phyloP scores from a whole-genome alignment of 495 filamentous ascomycete species.

The Aspergillus biplanus region DNA sequence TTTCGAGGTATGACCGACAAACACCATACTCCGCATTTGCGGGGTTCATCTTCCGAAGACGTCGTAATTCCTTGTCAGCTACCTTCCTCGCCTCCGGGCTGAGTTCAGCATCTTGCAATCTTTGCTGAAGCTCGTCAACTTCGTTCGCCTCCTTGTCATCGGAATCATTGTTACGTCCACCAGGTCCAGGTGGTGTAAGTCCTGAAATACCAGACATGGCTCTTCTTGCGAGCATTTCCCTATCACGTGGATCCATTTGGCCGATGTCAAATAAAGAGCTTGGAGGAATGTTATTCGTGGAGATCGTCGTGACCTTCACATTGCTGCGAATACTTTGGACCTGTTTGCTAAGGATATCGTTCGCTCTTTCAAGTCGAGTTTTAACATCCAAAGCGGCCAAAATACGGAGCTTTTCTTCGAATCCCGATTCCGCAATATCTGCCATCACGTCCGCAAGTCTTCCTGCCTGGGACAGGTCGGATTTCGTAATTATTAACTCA shows the following conservation, averaged over 20 bases:
- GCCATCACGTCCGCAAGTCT: conserved; percentile 95
- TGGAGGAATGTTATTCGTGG: conserved; percentile 59
- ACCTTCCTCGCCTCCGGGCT: conserved; percentile 79
- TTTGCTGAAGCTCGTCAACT: conserved; percentile 89
- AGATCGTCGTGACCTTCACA: conserved; percentile 75
- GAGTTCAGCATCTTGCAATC: conserved; percentile 78
- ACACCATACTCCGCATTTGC: conserved; percentile 95
- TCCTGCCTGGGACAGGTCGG: conserved; percentile 77
- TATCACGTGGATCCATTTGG: conserved; percentile 54
- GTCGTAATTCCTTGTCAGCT: conserved; percentile 83
- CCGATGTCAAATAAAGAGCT: conserved; percentile 57
- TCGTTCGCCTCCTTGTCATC: conserved; percentile 80
- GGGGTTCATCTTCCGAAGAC: conserved; percentile 93
- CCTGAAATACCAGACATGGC: conserved; percentile 55
- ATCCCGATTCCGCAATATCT: conserved; percentile 79
- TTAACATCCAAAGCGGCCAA: conserved; percentile 75
- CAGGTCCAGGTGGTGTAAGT: conserved; percentile 53
- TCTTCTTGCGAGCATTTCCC: conserved; percentile 55
- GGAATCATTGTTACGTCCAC: conserved; percentile 50
- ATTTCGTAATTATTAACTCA: conserved; percentile 80
- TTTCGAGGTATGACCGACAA: conserved; percentile 92
- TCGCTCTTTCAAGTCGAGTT: conserved; percentile 74
- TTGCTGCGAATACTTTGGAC: conserved; percentile 79
- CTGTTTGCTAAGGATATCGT: conserved; percentile 79
- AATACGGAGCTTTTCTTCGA: conserved; percentile 87